Evolutionary conservation across 768 basidiomycete species (phyloP).

Genomic region (Chalciporus pseudorubinellus): DNA sequence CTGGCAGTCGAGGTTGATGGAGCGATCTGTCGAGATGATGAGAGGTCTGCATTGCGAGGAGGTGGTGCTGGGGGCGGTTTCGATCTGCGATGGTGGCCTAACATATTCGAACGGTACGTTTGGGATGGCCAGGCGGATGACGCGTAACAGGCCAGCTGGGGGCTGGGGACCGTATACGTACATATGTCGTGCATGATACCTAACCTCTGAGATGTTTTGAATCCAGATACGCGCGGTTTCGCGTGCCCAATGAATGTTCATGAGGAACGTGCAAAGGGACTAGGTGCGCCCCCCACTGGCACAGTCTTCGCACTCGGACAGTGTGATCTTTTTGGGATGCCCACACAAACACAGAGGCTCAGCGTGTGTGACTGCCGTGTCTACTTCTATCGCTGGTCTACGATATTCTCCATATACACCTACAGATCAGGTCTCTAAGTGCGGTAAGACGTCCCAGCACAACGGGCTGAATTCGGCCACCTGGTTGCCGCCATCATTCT

Average conservation of each 20-base stretch:
- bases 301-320: too few species aligned
- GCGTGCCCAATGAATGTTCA: too few species aligned
- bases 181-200: not conserved
- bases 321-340: too few species aligned
- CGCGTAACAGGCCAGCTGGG: not conserved
- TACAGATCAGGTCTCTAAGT: too few species aligned
- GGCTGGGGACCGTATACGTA: not conserved
- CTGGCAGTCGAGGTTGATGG: slow-evolving; percentile 68
- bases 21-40: slow-evolving; percentile 76
- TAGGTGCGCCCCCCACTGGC: too few species aligned
- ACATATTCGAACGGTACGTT: slow-evolving; percentile 61
- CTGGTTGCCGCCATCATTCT: slow-evolving; percentile 47
- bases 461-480: slow-evolving; percentile 50
- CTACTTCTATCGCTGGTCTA: too few species aligned
- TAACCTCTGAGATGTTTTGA: too few species aligned
- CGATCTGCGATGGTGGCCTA: slow-evolving; percentile 72
- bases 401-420: too few species aligned
- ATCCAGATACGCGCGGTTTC: too few species aligned
- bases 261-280: too few species aligned
- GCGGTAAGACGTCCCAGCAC: slow-evolving; percentile 47
- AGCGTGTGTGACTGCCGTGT: too few species aligned
- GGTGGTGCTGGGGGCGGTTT: slow-evolving; percentile 47
- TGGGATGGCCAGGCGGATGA: slow-evolving; percentile 64
- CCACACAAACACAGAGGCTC: too few species aligned
- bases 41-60: slow-evolving; percentile 31